A percentile compares a stretch with the other conserved stretches of the same genome.
Conservation (phyloP, 345 rosid genomes). For the Salix dunnii region DNA sequence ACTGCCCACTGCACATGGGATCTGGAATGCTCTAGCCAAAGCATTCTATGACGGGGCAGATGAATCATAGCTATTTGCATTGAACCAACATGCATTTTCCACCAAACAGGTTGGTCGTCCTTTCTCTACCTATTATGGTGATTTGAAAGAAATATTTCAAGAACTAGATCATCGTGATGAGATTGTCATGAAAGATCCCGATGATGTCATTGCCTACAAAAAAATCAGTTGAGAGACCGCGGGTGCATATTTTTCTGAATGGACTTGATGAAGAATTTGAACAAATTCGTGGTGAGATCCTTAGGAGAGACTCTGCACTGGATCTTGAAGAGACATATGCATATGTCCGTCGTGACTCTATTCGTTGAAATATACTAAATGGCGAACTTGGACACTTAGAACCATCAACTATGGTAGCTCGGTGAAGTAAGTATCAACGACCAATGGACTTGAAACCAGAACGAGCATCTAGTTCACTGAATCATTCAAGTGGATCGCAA, state of each 20-base stretch:
- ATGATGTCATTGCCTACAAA: neutral
- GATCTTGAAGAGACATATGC: neutral
- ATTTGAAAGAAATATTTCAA: neutral
- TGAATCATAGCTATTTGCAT: neutral
- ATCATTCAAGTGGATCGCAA: neutral
- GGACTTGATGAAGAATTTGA: neutral
- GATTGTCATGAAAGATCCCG: neutral
- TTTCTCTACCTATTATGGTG: neutral
- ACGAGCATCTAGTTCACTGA: neutral
- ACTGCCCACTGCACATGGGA: neutral
- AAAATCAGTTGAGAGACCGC: neutral
- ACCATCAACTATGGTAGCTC: neutral
- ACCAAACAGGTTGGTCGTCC: neutral
- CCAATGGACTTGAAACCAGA: neutral
- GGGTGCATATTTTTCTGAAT: neutral
- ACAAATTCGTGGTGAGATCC: neutral
- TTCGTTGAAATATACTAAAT: rapidly evolving
- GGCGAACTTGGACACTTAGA: neutral
- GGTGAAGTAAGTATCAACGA: neutral
- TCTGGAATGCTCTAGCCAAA: neutral
- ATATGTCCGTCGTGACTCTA: neutral
- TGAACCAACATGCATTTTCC: neutral
- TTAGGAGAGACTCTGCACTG: neutral
- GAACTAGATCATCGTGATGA: neutral
- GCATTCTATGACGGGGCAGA: conserved; percentile 5